Percentiles rank a stretch among this genome's conserved stretches.
Evolutionary conservation across 306 rosid genomes (phyloP).

Genomic region (Heteromeles arbutifolia): DNA sequence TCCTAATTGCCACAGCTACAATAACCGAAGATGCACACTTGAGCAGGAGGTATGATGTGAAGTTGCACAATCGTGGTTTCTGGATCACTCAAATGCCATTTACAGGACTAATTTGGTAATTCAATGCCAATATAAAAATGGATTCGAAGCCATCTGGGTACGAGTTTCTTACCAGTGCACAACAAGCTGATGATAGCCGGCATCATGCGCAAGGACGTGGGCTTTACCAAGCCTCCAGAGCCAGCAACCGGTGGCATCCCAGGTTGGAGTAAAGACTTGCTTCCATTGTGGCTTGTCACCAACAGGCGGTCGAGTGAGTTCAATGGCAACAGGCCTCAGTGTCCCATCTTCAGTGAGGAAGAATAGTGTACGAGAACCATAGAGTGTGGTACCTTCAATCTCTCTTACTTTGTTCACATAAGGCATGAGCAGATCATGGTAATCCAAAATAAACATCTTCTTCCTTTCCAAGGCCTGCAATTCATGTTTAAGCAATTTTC

Average conservation of each 20-base stretch:
- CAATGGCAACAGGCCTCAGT: constrained; percentile 32
- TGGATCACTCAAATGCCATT: too few relatives aligned
- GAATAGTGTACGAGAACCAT: constrained; percentile 32
- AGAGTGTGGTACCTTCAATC: constrained; percentile 25
- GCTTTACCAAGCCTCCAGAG: constrained; percentile 31
- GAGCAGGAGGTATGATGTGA: too few relatives aligned
- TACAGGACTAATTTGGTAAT: too few relatives aligned
- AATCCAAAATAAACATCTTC: constrained; percentile 27
- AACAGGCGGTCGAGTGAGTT: constrained; percentile 27
- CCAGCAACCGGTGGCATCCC: constrained; percentile 29
- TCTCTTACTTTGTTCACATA: constrained; percentile 29
- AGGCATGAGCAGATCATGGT: constrained; percentile 29
- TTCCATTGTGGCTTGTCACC: constrained; percentile 26
- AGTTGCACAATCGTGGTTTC: too few relatives aligned
- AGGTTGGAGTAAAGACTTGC: constrained; percentile 24
- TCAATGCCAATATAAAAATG: too few relatives aligned
- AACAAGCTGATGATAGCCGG: constrained; percentile 34
- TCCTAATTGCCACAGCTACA: too few relatives aligned
- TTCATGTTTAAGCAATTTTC: not conserved
- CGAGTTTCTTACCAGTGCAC: constrained; percentile 13
- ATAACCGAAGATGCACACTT: too few relatives aligned
- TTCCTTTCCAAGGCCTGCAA: constrained; percentile 24
- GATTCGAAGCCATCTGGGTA: too few relatives aligned
- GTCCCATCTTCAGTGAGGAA: constrained; percentile 26
- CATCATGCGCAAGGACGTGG: constrained; percentile 32